Evolutionary conservation across 805 yeast genomes (phyloP).

Genomic region (Teunomyces gatunensis): DNA sequence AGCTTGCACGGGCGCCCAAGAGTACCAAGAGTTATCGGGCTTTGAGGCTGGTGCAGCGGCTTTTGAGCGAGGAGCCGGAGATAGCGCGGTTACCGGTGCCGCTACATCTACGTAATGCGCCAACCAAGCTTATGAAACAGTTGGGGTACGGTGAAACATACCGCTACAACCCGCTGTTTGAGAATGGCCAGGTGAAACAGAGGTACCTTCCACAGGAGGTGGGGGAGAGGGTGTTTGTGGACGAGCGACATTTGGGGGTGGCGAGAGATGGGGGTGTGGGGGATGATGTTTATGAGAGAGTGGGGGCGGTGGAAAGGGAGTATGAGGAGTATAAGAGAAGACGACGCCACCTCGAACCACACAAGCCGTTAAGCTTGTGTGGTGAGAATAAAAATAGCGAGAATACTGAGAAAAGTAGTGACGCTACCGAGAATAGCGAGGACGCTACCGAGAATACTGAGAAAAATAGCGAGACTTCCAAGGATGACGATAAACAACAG

Average conservation of each 20-base stretch:
- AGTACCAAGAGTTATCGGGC: conserved; percentile 85
- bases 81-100: conserved; percentile 67
- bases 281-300: conserved; percentile 11
- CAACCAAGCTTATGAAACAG: conserved; percentile 86
- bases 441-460: too few species aligned
- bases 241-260: conserved; percentile 55
- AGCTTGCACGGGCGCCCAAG: conserved; percentile 80
- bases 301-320: conserved; percentile 8
- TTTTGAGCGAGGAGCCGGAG: conserved; percentile 56
- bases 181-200: conserved; percentile 72
- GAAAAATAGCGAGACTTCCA: neutral
- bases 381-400: neutral
- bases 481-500: neutral
- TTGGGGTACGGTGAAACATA: conserved; percentile 82
- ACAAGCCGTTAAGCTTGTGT: too few species aligned
- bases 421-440: too few species aligned
- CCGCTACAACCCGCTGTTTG: conserved; percentile 82
- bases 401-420: too few species aligned
- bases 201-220: conserved; percentile 69
- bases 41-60: conserved; percentile 61
- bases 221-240: conserved; percentile 44
- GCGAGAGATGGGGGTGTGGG: conserved; percentile 17
- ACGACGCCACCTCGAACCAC: neutral
- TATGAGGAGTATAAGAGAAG: conserved; percentile 15
- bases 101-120: conserved; percentile 88